These are phyloP conservation scores for Eucalyptus victrix DNA, from an alignment of 345 rosid species.

Conservation along the genomic window DNA sequence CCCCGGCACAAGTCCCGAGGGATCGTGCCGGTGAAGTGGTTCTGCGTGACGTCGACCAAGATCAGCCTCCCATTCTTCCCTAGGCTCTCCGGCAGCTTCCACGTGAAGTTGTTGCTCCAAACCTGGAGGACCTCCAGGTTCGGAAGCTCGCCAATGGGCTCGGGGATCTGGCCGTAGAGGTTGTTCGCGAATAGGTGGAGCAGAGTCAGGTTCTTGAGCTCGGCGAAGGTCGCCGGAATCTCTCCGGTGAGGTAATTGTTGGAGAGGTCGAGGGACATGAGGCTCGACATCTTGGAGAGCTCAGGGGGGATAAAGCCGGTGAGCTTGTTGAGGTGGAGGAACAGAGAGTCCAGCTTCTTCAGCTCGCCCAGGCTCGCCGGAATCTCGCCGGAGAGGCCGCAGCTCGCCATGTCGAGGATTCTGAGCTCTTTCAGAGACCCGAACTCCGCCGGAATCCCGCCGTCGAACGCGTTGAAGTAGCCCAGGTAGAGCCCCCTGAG, in stretches of 20 bases:
- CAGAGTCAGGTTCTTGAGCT: constrained; percentile 35
- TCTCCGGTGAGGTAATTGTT: constrained; percentile 56
- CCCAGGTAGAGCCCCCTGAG: constrained; percentile 45
- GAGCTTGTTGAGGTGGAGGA: constrained; percentile 70
- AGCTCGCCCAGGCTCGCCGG: constrained; percentile 52
- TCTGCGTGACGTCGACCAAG: constrained; percentile 45
- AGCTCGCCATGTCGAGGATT: constrained; percentile 56
- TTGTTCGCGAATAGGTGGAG: constrained; percentile 60
- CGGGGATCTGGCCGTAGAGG: constrained; percentile 54
- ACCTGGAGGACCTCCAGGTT: constrained; percentile 51
- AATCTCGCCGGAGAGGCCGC: constrained; percentile 64
- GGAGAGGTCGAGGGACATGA: constrained; percentile 73
- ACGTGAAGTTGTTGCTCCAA: constrained; percentile 73
- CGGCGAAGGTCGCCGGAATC: constrained; percentile 48
- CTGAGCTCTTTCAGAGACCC: constrained; percentile 46
- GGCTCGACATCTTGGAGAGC: constrained; percentile 46
- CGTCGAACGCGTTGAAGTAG: constrained; percentile 42
- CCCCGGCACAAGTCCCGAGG: constrained; percentile 73
- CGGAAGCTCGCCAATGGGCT: constrained; percentile 61
- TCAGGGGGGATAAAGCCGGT: constrained; percentile 65
- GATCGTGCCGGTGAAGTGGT: constrained; percentile 65
- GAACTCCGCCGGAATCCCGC: constrained; percentile 68
- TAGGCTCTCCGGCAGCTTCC: constrained; percentile 48
- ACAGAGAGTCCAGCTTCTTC: constrained; percentile 43
- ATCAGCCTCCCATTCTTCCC: constrained; percentile 57